A percentile compares a stretch with the other conserved stretches of the same genome.
Evolutionary conservation across 2,329 filamentous ascomycete species (phyloP).

Genomic region (Scedosporium aurantiacum): DNA sequence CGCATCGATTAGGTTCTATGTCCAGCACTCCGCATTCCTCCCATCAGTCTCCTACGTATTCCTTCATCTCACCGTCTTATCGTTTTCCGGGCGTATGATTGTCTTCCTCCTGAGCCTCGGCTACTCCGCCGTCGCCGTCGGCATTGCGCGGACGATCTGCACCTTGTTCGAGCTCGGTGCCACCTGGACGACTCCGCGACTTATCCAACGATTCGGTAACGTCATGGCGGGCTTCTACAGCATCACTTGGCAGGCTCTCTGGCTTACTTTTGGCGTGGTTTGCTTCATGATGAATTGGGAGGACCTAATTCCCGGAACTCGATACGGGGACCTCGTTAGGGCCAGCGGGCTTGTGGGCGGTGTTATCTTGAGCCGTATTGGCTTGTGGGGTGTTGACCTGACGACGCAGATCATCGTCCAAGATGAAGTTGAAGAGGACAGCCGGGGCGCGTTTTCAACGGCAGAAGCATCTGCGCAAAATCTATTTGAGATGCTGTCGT

Average conservation of each 20-base stretch:
- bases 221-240: constrained; percentile 63
- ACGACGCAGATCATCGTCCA: constrained; percentile 50
- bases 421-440: constrained; percentile 40
- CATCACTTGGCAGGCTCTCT: constrained; percentile 51
- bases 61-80: constrained; percentile 51
- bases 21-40: constrained; percentile 43
- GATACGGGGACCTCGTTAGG: constrained; percentile 8
- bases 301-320: constrained; percentile 25
- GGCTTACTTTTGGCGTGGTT: constrained; percentile 31
- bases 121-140: constrained; percentile 39
- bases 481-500: constrained; percentile 58
- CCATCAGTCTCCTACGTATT: constrained; percentile 49
- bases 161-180: constrained; percentile 47
- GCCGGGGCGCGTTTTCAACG: constrained; percentile 56
- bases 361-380: constrained; percentile 38
- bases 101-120: constrained; percentile 48
- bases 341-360: constrained; percentile 7
- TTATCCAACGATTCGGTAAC: constrained; percentile 43
- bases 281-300: constrained; percentile 15
- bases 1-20: constrained; percentile 26
- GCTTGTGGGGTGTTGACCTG: constrained; percentile 52
- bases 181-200: constrained; percentile 46
- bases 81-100: constrained; percentile 51
- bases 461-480: constrained; percentile 60
- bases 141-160: constrained; percentile 39